phyloP scores from a whole-genome alignment of 2,329 filamentous ascomycete genomes.

The Zopfia rhizophila region DNA sequence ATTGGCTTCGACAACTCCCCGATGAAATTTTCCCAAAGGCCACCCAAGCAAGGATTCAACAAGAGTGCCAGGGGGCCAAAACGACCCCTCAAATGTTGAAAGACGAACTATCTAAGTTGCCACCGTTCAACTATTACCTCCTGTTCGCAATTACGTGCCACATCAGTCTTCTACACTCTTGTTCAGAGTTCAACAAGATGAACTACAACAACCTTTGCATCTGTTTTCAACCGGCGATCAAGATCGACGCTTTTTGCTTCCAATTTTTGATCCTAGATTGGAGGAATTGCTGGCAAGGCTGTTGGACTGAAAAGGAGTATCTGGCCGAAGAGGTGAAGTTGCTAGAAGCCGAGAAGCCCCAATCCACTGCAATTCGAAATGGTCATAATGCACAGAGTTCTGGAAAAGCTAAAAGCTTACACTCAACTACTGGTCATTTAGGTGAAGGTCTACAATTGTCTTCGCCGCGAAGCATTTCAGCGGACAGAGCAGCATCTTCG shows the following conservation, averaged over 20 bases:
- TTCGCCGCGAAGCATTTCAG: slow-evolving; percentile 42
- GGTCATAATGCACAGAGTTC: slow-evolving; percentile 32
- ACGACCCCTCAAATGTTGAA: slow-evolving; percentile 86
- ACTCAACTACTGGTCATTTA: slow-evolving; percentile 32
- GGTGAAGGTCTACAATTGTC: slow-evolving; percentile 37
- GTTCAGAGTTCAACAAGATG: slow-evolving; percentile 98
- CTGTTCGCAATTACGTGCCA: slow-evolving; percentile 98
- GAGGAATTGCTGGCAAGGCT: slow-evolving; percentile 97
- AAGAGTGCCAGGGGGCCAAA: slow-evolving; percentile 81
- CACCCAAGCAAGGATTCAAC: slow-evolving; percentile 80
- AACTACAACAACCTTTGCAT: slow-evolving; percentile 95
- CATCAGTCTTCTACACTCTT: slow-evolving; percentile 87
- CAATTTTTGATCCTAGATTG: slow-evolving; percentile 95
- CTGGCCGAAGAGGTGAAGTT: slow-evolving; percentile 46
- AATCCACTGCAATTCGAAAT: slow-evolving; percentile 35
- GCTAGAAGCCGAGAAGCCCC: slow-evolving; percentile 32
- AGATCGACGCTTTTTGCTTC: slow-evolving; percentile 94
- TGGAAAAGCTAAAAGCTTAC: slow-evolving; percentile 39
- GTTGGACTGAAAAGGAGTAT: slow-evolving; percentile 85
- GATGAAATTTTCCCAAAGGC: slow-evolving; percentile 92
- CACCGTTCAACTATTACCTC: slow-evolving; percentile 97
- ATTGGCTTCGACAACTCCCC: slow-evolving; percentile 93
- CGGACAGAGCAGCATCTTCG: slow-evolving; percentile 26
- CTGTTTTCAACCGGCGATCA: slow-evolving; percentile 97
- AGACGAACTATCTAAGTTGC: slow-evolving; percentile 91